Evolutionary conservation across 495 filamentous ascomycete genomes (phyloP).

Genomic region (Glutinoglossum americanum): DNA sequence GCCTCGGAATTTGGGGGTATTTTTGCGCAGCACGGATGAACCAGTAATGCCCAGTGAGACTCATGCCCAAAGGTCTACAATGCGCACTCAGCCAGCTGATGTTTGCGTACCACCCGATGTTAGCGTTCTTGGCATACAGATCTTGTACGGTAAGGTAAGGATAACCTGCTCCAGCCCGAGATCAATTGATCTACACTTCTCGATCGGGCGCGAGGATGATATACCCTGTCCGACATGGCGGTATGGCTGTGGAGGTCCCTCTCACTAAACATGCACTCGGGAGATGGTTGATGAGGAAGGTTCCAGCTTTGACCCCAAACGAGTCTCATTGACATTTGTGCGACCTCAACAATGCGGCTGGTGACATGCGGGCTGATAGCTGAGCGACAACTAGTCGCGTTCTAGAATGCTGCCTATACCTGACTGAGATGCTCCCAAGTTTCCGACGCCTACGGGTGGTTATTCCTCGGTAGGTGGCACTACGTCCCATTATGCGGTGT

Average conservation of each 20-base stretch:
- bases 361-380: not conserved
- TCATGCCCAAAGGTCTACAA: not conserved
- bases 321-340: too few relatives aligned
- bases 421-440: not conserved
- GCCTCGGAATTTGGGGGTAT: not conserved
- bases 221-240: not conserved
- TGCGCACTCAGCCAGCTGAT: not conserved
- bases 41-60: not conserved
- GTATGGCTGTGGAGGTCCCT: not conserved
- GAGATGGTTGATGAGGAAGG: not conserved
- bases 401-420: not conserved
- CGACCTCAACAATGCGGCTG: too few relatives aligned
- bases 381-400: not conserved
- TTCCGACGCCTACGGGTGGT: not conserved
- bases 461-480: not conserved
- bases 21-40: not conserved
- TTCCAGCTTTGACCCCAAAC: not conserved
- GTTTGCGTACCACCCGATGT: not conserved
- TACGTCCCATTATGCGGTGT: not conserved
- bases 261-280: not conserved
- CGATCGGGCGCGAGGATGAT: not conserved
- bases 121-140: not conserved
- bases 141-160: not conserved
- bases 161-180: not conserved
- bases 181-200: not conserved